Conservation (phyloP, 2,329 filamentous ascomycete genomes). For the Dactylellina cionopaga region DNA sequence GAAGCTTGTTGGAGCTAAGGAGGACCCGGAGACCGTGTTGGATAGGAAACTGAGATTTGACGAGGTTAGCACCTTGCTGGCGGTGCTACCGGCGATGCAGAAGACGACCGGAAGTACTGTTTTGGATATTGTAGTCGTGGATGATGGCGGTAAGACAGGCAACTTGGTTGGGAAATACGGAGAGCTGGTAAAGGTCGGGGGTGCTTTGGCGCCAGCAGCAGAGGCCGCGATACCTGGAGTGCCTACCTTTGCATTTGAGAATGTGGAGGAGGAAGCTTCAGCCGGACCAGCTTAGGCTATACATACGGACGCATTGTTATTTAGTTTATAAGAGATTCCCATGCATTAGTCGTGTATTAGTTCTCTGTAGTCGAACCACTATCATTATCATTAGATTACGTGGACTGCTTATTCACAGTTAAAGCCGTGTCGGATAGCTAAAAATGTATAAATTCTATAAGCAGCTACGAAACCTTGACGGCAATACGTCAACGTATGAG, state of each 20-base stretch:
- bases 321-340: constrained; percentile 19
- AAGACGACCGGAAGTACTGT: constrained; percentile 76
- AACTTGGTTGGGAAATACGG: constrained; percentile 67
- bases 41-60: constrained; percentile 87
- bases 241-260: constrained; percentile 86
- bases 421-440: background rate
- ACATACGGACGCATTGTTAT: background rate
- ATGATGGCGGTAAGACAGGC: constrained; percentile 75
- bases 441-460: background rate
- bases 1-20: constrained; percentile 74
- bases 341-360: background rate
- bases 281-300: constrained; percentile 28
- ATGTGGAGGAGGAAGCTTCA: constrained; percentile 67
- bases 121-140: constrained; percentile 77
- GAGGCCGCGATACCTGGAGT: constrained; percentile 82
- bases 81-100: constrained; percentile 83
- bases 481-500: too few relatives aligned
- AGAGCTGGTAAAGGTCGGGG: constrained; percentile 63
- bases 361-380: background rate
- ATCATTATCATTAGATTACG: background rate
- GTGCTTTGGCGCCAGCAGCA: constrained; percentile 69
- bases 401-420: background rate
- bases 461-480: background rate
- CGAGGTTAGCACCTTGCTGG: constrained; percentile 76
- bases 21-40: constrained; percentile 75